Conservation (phyloP, 164 flowering plant species). For the Hamamelis virginiana region DNA sequence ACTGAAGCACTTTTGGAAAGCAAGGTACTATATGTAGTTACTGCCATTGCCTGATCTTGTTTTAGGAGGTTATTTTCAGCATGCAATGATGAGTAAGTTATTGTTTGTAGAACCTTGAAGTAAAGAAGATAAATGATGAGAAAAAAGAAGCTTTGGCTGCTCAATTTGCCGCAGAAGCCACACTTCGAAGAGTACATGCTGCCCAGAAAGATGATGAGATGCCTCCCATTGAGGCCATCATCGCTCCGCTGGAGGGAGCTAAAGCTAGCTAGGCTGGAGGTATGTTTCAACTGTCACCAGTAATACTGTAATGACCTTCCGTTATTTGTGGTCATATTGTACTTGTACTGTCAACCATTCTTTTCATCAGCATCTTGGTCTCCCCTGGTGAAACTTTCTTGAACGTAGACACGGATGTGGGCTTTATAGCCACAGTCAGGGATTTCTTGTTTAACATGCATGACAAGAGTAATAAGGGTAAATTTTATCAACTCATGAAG, state of each 20-base stretch:
- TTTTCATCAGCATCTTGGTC: conserved; percentile 2
- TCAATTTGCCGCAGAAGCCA: conserved; percentile 87
- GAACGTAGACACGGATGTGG: not conserved
- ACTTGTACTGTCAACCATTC: not conserved
- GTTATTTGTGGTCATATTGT: not conserved
- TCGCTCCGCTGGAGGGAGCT: conserved; percentile 80
- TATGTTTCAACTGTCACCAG: conserved; percentile 11
- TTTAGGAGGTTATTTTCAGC: conserved; percentile 2
- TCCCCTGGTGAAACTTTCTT: not conserved
- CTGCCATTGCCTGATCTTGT: not conserved
- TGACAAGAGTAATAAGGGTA: not conserved
- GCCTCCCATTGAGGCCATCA: conserved; percentile 86
- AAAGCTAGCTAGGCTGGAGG: conserved; percentile 66
- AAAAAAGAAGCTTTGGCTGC: conserved; percentile 69
- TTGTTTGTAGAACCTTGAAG: conserved; percentile 60
- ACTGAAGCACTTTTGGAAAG: conserved; percentile 60
- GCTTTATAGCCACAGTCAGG: not conserved
- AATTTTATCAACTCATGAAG: not conserved
- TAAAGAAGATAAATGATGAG: conserved; percentile 75
- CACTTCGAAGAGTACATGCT: conserved; percentile 76
- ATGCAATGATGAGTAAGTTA: not conserved
- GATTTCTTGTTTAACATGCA: not conserved
- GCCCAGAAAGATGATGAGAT: conserved; percentile 83
- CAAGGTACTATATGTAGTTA: conserved; percentile 36
- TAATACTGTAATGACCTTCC: too few relatives aligned